phyloP scores from a whole-genome alignment of 2,329 filamentous ascomycete genomes.

The Ceratocystiopsis minuta region DNA sequence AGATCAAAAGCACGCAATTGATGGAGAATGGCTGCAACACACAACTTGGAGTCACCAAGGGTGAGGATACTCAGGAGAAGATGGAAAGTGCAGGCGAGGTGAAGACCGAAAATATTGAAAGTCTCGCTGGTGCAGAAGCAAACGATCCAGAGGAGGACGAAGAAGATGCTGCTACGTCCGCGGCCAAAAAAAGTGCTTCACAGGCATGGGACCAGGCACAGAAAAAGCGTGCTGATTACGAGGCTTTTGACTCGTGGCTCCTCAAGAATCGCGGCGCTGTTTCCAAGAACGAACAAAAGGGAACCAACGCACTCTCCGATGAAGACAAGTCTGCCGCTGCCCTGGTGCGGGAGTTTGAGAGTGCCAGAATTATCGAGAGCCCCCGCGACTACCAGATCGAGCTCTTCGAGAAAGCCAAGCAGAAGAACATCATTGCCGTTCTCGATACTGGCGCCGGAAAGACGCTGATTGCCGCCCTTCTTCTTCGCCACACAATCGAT shows the following conservation, averaged over 20 bases:
- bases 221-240: conserved; percentile 30
- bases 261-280: conserved; percentile 19
- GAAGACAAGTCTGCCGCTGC: conserved; percentile 16
- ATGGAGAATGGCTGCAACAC: too few species aligned
- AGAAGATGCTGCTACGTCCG: background rate
- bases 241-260: conserved; percentile 28
- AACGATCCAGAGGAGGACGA: background rate
- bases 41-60: too few species aligned
- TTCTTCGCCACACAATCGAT: conserved; percentile 60
- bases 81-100: conserved; percentile 10
- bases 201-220: conserved; percentile 18
- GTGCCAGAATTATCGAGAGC: conserved; percentile 45
- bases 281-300: conserved; percentile 8
- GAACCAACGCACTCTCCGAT: conserved; percentile 11
- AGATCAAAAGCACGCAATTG: too few species aligned
- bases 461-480: conserved; percentile 80
- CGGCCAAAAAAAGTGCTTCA: conserved; percentile 13
- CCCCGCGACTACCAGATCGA: conserved; percentile 86
- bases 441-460: conserved; percentile 92
- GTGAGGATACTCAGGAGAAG: background rate
- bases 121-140: conserved; percentile 11
- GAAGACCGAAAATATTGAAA: conserved; percentile 12
- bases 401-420: conserved; percentile 73
- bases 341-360: conserved; percentile 20
- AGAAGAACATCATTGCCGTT: conserved; percentile 78